Conservation (phyloP, 2,329 filamentous ascomycete genomes). For the Fusarium cyanostomum region DNA sequence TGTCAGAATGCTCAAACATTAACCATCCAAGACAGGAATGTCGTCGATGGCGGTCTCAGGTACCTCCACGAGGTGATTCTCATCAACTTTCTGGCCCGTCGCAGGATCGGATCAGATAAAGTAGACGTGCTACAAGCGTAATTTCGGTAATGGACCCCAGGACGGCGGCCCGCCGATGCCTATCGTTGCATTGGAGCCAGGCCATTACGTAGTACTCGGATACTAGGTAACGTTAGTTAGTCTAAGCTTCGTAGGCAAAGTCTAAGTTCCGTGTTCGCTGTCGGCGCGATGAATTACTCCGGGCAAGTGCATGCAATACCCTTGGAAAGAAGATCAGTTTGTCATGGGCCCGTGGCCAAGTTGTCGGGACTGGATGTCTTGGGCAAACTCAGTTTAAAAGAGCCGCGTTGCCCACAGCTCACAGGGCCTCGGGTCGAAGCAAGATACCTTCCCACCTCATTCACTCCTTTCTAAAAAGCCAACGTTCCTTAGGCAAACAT, state of each 20-base stretch:
- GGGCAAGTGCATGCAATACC: background rate
- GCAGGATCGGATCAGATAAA: conserved; percentile 37
- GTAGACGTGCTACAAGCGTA: conserved; percentile 29
- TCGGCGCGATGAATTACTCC: conserved; percentile 11
- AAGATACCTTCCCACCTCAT: conserved; percentile 3
- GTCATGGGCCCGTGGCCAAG: conserved; percentile 9
- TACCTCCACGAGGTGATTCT: background rate
- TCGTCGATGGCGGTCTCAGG: background rate
- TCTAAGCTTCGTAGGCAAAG: conserved; percentile 11
- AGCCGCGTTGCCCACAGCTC: conserved; percentile 20
- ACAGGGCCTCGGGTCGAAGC: background rate
- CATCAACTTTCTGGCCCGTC: conserved; percentile 1
- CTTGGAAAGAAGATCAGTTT: background rate
- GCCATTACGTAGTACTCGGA: conserved; percentile 15
- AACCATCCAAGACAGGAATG: background rate
- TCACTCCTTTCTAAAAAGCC: conserved; percentile 11
- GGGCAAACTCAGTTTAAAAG: conserved; percentile 25
- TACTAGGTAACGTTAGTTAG: conserved; percentile 2
- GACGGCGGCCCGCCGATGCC: conserved; percentile 14
- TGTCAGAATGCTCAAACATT: background rate
- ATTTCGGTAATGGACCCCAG: conserved; percentile 36
- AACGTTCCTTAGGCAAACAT: conserved; percentile 15
- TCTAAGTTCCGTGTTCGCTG: background rate
- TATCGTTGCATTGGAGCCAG: conserved; percentile 21
- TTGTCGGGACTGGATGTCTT: background rate